These are phyloP conservation scores for Thinopyrum elongatum DNA, from an alignment of 176 grass and related monocot species.

Conservation along the genomic window DNA sequence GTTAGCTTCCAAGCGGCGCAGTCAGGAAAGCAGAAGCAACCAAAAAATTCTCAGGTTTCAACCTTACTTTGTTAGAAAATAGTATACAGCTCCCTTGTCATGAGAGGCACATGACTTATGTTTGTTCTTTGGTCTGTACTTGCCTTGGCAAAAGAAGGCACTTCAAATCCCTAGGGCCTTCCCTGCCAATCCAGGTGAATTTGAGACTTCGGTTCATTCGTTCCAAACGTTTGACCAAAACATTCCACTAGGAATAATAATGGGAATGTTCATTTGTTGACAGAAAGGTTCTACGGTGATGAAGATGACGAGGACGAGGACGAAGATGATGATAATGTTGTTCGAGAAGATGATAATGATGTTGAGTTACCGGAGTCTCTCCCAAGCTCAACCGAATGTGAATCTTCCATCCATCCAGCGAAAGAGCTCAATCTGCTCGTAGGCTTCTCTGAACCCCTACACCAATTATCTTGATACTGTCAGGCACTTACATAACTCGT, in stretches of 20 bases:
- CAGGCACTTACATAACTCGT: not conserved
- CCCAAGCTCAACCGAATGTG: constrained; percentile 55
- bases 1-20: not conserved
- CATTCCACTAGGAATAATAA: not conserved
- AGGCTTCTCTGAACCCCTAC: constrained; percentile 9
- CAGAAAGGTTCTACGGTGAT: constrained; percentile 4
- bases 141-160: constrained; percentile 24
- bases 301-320: not conserved
- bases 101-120: not conserved
- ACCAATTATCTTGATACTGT: not conserved
- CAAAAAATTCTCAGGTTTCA: not conserved
- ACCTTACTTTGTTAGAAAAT: not conserved
- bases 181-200: constrained; percentile 36
- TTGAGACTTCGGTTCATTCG: not conserved
- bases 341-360: not conserved
- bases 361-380: constrained; percentile 41
- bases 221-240: not conserved
- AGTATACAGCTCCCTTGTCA: not conserved
- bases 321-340: not conserved
- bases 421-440: constrained; percentile 65
- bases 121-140: not conserved
- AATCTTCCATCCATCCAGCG: constrained; percentile 45
- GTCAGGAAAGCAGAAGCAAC: constrained; percentile 2
- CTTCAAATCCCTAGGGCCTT: constrained; percentile 22
- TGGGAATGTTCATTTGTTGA: not conserved